These are phyloP conservation scores for Cochlearia excelsa DNA, from an alignment of 345 rosid genomes.

Conservation along the genomic window DNA sequence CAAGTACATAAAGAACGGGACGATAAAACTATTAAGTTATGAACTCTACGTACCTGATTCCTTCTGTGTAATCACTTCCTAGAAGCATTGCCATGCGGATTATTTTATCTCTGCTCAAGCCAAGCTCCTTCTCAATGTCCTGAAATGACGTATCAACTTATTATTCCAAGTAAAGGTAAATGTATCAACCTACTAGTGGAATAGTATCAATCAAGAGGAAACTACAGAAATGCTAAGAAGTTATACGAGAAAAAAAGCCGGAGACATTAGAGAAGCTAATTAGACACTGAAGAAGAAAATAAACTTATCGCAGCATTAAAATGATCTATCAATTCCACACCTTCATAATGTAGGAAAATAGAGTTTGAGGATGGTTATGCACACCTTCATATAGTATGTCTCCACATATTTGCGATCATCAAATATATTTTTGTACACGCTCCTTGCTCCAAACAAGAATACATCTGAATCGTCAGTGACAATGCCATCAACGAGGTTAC, in stretches of 20 bases:
- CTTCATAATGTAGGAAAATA: not conserved
- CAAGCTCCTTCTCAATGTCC: constrained; percentile 94
- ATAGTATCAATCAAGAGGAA: constrained; percentile 1
- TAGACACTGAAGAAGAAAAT: not conserved
- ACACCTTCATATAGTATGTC: constrained; percentile 88
- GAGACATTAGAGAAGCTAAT: constrained; percentile 7
- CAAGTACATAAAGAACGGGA: constrained; percentile 4
- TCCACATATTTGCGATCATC: constrained; percentile 98
- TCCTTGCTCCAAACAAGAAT: constrained; percentile 83
- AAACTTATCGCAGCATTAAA: not conserved
- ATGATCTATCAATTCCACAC: constrained; percentile 7
- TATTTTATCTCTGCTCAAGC: constrained; percentile 74
- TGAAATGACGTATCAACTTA: constrained; percentile 17
- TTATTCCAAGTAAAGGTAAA: no score
- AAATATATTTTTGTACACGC: constrained; percentile 92
- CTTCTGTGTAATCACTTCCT: constrained; percentile 99
- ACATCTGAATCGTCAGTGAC: constrained; percentile 98
- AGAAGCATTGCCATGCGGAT: constrained; percentile 91
- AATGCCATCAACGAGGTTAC: constrained; percentile 87
- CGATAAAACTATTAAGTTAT: not conserved
- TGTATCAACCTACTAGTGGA: not conserved
- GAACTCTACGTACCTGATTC: constrained; percentile 59
- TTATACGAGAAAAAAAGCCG: constrained; percentile 1
- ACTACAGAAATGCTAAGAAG: constrained; percentile 8
- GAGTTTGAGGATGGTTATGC: constrained; percentile 11